These are phyloP conservation scores for Xylaria sp. DNA, from an alignment of 2,329 filamentous ascomycete genomes.

Conservation along the genomic window DNA sequence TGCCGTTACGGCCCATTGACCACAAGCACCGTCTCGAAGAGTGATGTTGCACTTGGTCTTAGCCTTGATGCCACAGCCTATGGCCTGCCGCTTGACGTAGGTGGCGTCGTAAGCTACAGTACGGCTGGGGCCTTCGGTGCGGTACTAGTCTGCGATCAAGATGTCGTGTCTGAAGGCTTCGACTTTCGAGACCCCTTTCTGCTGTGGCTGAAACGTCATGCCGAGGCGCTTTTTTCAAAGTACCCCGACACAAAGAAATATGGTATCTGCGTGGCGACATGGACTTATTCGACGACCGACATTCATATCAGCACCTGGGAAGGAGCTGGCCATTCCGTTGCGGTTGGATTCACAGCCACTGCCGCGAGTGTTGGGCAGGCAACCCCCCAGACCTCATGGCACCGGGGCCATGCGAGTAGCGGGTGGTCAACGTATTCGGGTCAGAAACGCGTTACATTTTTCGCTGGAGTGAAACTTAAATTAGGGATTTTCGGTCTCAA, in stretches of 20 bases:
- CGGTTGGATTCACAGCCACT: background rate
- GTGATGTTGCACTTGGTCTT: background rate
- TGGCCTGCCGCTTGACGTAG: too few species aligned
- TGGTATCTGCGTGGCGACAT: background rate
- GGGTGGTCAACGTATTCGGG: background rate
- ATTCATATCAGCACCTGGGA: constrained; percentile 12
- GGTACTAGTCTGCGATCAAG: background rate
- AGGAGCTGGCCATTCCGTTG: background rate
- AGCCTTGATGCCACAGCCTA: too few species aligned
- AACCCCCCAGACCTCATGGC: background rate
- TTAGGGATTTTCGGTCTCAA: too few species aligned
- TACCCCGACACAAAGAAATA: constrained; percentile 5
- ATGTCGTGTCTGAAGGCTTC: constrained; percentile 5
- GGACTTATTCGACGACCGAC: background rate
- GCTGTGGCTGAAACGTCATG: background rate
- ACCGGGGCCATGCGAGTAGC: background rate
- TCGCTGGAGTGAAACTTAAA: too few species aligned
- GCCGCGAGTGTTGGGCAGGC: background rate
- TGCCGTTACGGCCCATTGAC: background rate
- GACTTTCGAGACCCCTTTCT: constrained; percentile 1
- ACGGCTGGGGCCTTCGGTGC: background rate
- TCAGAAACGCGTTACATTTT: background rate
- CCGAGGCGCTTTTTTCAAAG: background rate
- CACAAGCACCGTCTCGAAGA: background rate
- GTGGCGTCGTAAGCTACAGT: background rate